Evolutionary conservation across 208 protist genomes (phyloP).

Genomic region (Vickermania spadyakhi): DNA sequence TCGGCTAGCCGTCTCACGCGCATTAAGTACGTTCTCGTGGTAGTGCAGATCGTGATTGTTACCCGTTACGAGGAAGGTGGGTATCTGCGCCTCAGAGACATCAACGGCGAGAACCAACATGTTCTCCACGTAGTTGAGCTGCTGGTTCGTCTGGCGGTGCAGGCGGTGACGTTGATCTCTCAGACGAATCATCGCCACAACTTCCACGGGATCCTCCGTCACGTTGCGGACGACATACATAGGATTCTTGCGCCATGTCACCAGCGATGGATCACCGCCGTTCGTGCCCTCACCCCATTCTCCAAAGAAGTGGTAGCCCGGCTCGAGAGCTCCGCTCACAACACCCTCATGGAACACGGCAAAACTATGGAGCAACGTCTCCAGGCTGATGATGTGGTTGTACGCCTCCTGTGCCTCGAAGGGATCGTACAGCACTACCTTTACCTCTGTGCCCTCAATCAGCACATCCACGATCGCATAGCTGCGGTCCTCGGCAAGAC

Average conservation of each 20-base stretch:
- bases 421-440: slow-evolving; percentile 69
- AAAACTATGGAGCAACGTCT: slow-evolving; percentile 53
- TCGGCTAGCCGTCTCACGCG: slow-evolving; percentile 53
- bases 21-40: slow-evolving; percentile 47
- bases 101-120: slow-evolving; percentile 37
- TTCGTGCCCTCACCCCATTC: slow-evolving; percentile 42
- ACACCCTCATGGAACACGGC: slow-evolving; percentile 39
- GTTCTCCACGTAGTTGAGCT: slow-evolving; percentile 71
- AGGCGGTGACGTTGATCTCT: slow-evolving; percentile 68
- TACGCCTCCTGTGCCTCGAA: slow-evolving; percentile 27
- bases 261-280: slow-evolving; percentile 35
- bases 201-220: slow-evolving; percentile 38
- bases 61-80: slow-evolving; percentile 66
- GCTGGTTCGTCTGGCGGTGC: slow-evolving; percentile 42
- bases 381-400: slow-evolving; percentile 21
- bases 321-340: slow-evolving; percentile 15
- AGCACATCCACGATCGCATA: slow-evolving; percentile 58
- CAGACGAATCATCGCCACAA: slow-evolving; percentile 67
- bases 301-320: slow-evolving; percentile 37
- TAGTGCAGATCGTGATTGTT: slow-evolving; percentile 70
- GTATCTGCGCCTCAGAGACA: slow-evolving; percentile 25
- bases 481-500: slow-evolving; percentile 38
- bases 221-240: slow-evolving; percentile 39
- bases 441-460: slow-evolving; percentile 30
- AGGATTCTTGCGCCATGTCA: slow-evolving; percentile 54